Evolutionary conservation across 2,329 filamentous ascomycete species (phyloP).

Genomic region (Nemania sp.): DNA sequence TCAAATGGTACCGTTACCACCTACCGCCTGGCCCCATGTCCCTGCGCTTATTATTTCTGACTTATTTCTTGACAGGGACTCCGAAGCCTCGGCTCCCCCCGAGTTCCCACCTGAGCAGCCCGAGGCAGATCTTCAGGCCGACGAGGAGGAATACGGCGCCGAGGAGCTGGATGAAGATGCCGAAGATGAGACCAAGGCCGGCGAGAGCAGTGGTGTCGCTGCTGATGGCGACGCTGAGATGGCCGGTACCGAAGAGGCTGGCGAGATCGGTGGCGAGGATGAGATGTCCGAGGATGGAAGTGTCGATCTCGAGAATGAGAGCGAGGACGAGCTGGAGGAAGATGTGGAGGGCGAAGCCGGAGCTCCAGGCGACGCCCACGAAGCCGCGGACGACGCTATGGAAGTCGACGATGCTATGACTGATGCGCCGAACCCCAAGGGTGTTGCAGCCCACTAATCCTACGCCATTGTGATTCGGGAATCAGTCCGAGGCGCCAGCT

Average conservation of each 20-base stretch:
- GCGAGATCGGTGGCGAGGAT: constrained; percentile 62
- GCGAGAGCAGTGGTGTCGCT: constrained; percentile 49
- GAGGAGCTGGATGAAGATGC: constrained; percentile 79
- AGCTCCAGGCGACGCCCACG: constrained; percentile 37
- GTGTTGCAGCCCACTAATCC: constrained; percentile 36
- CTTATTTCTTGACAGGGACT: constrained; percentile 68
- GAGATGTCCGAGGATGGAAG: constrained; percentile 69
- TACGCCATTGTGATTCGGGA: not conserved
- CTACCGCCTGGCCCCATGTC: not conserved
- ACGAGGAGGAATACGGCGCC: constrained; percentile 80
- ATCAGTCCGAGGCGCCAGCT: not conserved
- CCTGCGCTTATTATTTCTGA: not conserved
- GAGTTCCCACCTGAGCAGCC: constrained; percentile 98
- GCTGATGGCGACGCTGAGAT: constrained; percentile 71
- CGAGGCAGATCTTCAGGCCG: constrained; percentile 91
- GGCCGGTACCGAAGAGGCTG: constrained; percentile 59
- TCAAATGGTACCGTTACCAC: constrained; percentile 79
- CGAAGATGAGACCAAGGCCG: constrained; percentile 53
- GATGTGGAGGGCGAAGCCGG: constrained; percentile 53
- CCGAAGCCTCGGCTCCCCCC: constrained; percentile 92
- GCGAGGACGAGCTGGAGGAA: constrained; percentile 67
- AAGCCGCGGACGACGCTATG: constrained; percentile 48
- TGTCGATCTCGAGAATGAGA: constrained; percentile 74
- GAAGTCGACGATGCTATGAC: constrained; percentile 46
- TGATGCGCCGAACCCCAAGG: constrained; percentile 31